Evolutionary conservation across 345 rosid species (phyloP).

Genomic region (Odontarrhena argentea): DNA sequence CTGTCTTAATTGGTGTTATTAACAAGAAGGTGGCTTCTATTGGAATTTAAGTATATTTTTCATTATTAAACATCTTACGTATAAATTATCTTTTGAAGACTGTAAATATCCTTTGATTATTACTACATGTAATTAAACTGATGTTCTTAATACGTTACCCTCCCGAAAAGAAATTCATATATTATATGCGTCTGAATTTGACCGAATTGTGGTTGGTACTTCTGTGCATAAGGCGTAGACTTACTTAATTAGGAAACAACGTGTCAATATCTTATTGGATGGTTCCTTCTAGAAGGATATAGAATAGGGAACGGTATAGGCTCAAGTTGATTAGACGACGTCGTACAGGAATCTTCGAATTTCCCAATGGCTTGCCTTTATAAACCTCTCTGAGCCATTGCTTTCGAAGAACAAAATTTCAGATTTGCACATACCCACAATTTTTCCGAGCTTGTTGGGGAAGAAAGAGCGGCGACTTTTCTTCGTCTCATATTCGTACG

Average conservation of each 20-base stretch:
- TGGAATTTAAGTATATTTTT: background rate
- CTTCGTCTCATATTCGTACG: constrained; percentile 25
- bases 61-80: no score
- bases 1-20: background rate
- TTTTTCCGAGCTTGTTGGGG: constrained; percentile 18
- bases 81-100: no score
- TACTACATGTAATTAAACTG: no score
- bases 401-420: background rate
- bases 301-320: constrained; percentile 5
- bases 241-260: constrained; percentile 11
- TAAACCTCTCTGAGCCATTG: constrained; percentile 30
- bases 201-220: background rate
- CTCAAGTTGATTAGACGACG: constrained; percentile 17
- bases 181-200: no score
- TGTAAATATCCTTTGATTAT: no score
- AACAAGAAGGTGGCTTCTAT: constrained; percentile 2
- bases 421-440: constrained; percentile 18
- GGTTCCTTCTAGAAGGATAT: constrained; percentile 49
- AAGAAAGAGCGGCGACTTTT: constrained; percentile 1
- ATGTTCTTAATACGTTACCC: no score
- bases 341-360: constrained; percentile 20
- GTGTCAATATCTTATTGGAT: constrained; percentile 44
- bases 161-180: no score
- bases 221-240: no score
- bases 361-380: constrained; percentile 19